Conservation (phyloP, 2,329 filamentous ascomycete species). For the Colletotrichum trifolii region DNA sequence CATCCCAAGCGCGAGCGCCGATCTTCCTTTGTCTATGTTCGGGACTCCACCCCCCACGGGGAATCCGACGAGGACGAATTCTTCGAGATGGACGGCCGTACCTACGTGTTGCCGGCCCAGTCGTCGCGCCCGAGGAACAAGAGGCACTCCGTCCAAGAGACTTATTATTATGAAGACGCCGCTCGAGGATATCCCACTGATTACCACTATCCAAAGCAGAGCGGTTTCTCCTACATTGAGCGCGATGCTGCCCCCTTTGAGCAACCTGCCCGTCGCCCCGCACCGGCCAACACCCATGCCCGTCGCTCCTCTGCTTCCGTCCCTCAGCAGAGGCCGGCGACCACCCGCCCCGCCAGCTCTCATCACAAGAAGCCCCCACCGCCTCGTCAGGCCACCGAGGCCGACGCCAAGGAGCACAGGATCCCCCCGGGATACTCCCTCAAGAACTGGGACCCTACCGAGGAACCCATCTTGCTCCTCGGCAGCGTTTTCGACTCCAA, state of each 20-base stretch:
- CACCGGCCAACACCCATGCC: constrained; percentile 54
- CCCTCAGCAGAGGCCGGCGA: constrained; percentile 62
- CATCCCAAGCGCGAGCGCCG: constrained; percentile 63
- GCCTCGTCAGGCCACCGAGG: constrained; percentile 62
- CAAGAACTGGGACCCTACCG: constrained; percentile 97
- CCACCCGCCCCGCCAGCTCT: constrained; percentile 58
- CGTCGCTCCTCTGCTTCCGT: constrained; percentile 61
- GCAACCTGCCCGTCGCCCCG: constrained; percentile 55
- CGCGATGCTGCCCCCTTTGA: constrained; percentile 51
- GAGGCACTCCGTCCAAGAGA: constrained; percentile 35
- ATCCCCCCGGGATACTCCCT: constrained; percentile 93
- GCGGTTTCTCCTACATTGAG: constrained; percentile 50
- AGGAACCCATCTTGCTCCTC: constrained; percentile 92
- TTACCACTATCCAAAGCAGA: constrained; percentile 67
- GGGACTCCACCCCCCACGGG: constrained; percentile 68
- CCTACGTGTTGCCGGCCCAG: constrained; percentile 63
- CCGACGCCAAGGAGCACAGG: constrained; percentile 71
- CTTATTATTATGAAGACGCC: constrained; percentile 47
- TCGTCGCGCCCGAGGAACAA: constrained; percentile 52
- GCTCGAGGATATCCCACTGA: constrained; percentile 69
- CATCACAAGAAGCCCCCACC: constrained; percentile 54
- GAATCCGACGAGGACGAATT: constrained; percentile 74
- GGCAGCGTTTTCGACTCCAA: constrained; percentile 98
- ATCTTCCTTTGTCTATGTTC: constrained; percentile 65
- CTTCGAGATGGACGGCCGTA: constrained; percentile 64